Evolutionary conservation across 2,329 filamentous ascomycete genomes (phyloP).

Genomic region (Trichoderma atroviride): DNA sequence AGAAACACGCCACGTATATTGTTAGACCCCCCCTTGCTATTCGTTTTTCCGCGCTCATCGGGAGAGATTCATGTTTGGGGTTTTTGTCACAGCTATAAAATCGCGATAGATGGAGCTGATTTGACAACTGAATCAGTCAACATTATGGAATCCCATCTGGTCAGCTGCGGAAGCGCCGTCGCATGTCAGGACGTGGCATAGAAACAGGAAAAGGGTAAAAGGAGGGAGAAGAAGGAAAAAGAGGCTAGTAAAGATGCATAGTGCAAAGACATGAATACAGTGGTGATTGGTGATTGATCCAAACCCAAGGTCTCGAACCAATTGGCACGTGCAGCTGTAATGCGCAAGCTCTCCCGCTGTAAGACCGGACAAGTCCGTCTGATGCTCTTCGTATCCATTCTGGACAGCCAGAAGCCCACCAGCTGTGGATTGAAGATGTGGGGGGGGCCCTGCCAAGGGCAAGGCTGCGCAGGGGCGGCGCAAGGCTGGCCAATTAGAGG

Average conservation of each 20-base stretch:
- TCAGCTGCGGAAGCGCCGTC: background rate
- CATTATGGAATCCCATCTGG: too few relatives aligned
- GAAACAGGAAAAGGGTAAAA: background rate
- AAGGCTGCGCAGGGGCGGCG: background rate
- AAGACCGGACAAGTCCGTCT: background rate
- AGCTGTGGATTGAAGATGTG: background rate
- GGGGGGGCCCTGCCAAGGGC: background rate
- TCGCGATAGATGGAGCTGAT: background rate
- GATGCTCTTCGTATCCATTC: background rate
- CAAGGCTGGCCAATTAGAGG: constrained; percentile 17
- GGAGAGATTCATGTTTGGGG: background rate
- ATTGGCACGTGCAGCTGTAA: background rate
- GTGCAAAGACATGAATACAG: background rate
- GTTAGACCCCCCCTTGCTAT: background rate
- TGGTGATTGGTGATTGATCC: background rate
- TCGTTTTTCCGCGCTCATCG: background rate
- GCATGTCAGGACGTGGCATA: background rate
- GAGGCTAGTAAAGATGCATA: background rate
- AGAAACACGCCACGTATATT: background rate
- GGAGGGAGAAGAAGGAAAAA: background rate
- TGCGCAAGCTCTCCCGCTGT: background rate
- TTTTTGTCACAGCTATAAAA: background rate
- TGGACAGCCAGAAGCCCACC: background rate
- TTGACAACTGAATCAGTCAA: background rate
- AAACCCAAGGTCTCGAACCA: background rate